Conservation (phyloP, 495 filamentous ascomycete species). For the Friedmanniomyces simplex region DNA sequence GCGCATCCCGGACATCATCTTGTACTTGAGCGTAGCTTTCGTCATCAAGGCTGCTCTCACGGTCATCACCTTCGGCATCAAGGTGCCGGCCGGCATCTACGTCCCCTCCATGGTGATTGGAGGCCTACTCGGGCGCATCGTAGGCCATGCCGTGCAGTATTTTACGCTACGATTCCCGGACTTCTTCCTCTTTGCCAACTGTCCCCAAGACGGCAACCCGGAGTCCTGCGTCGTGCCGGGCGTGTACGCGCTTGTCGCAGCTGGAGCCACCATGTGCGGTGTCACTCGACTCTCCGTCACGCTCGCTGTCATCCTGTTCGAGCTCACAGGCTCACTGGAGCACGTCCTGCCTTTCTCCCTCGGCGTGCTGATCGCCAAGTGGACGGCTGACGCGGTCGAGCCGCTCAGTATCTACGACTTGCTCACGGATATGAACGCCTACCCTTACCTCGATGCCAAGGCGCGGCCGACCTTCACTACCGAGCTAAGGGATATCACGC, state of each 20-base stretch:
- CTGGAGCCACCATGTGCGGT: conserved; percentile 95
- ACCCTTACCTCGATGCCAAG: conserved; percentile 92
- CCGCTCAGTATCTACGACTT: conserved; percentile 93
- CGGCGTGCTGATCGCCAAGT: conserved; percentile 86
- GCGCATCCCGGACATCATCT: conserved; percentile 62
- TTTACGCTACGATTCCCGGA: conserved; percentile 61
- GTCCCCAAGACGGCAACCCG: conserved; percentile 53
- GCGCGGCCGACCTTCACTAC: conserved; percentile 78
- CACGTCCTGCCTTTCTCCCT: conserved; percentile 94
- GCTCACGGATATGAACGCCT: conserved; percentile 92
- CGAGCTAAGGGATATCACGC: conserved; percentile 75
- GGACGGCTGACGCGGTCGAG: conserved; percentile 94
- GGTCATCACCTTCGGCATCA: conserved; percentile 82
- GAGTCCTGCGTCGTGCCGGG: conserved; percentile 88
- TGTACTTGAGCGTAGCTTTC: conserved; percentile 64
- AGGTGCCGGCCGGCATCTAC: conserved; percentile 93
- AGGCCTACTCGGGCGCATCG: conserved; percentile 78
- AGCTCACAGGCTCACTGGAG: conserved; percentile 86
- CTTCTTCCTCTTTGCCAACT: conserved; percentile 61
- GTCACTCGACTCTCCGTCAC: conserved; percentile 92
- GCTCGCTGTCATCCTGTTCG: conserved; percentile 88
- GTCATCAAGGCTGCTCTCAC: conserved; percentile 84
- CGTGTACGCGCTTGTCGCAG: conserved; percentile 89
- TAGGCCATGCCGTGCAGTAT: conserved; percentile 82
- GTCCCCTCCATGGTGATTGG: conserved; percentile 98